Base-by-base conservation (phyloP, 345 rosid species). In the Pistacia vera region DNA sequence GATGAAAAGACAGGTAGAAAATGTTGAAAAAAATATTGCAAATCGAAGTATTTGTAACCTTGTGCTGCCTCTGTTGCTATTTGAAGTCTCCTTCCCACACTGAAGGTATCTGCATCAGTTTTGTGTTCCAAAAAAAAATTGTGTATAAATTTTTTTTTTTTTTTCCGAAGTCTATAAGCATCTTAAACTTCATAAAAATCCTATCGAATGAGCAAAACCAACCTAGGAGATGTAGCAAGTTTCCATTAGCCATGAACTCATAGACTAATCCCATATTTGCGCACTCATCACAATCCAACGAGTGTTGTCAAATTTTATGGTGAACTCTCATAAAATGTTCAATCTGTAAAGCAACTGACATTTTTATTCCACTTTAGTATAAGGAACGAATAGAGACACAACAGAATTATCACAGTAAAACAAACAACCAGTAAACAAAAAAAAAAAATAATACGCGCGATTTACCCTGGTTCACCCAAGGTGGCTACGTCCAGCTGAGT, bases 21-120 rank as follows among this genome's bases (percentile, higher is more conserved):
- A 12, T 11, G 10, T 41, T 52, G 17, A 52, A 52, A 52, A 17
- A 0, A 52, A 12, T 52, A 14, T 14, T 41, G 17, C n/a, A 2
- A 1, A 65, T 22, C 44, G n/a, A 36, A 38, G 11, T 35, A 59
- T 11, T 33, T 13, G 33, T 57, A n/a, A 81, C 84, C 84, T 74
- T 74, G 71, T 28, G 81, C 84, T 22, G 84, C 73, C 5, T 77
- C 85, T 2, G 52, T 11, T 20, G 74, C 83, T 68, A 79, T 83
- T 70, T 35, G 70, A 3, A 79, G 79, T 16, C 83, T 79, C 11
- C 8, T 66, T 76, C 78, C 85, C 83, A 83, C n/a, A 41, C 66
- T 76, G 51, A 76, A 63, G 30, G 4, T 48, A 8, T 54, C 59
- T 5, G 12, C 12, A 60, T 60, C 79, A 54, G 14, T 52, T 52